These are phyloP conservation scores for Nemania sp. DNA, from an alignment of 2,329 filamentous ascomycete genomes.

Conservation along the genomic window DNA sequence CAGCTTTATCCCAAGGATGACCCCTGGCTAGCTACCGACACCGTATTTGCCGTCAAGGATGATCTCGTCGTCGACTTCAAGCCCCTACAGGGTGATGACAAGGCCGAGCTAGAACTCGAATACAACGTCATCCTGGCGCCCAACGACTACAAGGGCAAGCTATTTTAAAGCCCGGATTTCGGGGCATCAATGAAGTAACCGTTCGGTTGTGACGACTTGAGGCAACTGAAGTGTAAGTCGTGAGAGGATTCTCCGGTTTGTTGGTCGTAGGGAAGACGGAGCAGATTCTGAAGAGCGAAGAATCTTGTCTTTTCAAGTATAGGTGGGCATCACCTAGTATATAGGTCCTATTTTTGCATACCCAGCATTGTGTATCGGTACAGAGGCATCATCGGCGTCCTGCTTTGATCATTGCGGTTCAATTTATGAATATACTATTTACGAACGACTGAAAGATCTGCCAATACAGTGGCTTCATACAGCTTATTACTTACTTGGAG, in stretches of 20 bases:
- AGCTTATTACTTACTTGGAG: no score
- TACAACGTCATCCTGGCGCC: constrained; percentile 49
- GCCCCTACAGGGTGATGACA: constrained; percentile 42
- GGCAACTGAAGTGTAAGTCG: constrained; percentile 13
- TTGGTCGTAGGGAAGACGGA: neutral
- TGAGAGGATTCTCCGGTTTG: constrained; percentile 1
- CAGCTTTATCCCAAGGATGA: constrained; percentile 75
- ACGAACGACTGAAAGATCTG: no score
- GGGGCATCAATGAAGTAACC: constrained; percentile 9
- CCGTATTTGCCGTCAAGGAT: constrained; percentile 58
- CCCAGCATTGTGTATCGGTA: constrained; percentile 9
- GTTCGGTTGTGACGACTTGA: constrained; percentile 14
- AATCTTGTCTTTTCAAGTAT: no score
- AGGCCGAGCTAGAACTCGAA: constrained; percentile 38
- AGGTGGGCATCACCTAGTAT: neutral
- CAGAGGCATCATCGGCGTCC: constrained; percentile 13
- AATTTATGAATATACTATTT: neutral
- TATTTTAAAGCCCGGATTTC: constrained; percentile 24
- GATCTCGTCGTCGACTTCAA: constrained; percentile 55
- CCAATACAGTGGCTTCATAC: no score
- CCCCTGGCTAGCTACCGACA: constrained; percentile 60
- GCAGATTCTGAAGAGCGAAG: neutral
- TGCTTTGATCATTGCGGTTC: neutral
- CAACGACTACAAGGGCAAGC: constrained; percentile 50
- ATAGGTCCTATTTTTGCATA: neutral